These are phyloP conservation scores for Penicillium desertorum DNA, from an alignment of 495 filamentous ascomycete genomes.

Conservation along the genomic window DNA sequence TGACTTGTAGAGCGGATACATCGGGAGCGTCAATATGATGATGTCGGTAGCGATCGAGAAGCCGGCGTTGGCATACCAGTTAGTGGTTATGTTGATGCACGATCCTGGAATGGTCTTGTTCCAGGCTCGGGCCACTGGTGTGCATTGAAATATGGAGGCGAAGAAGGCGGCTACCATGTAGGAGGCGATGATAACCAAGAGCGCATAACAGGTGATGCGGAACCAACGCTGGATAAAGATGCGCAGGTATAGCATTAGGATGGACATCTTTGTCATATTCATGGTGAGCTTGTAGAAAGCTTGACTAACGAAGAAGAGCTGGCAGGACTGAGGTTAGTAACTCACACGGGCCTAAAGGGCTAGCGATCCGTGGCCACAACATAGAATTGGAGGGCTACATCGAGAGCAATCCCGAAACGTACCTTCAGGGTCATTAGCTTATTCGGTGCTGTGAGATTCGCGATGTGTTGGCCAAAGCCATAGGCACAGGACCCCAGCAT, in stretches of 20 bases:
- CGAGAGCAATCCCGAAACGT: too few species aligned
- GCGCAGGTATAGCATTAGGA: constrained; percentile 42
- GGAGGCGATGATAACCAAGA: constrained; percentile 23
- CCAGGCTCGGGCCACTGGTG: constrained; percentile 42
- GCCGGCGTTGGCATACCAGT: constrained; percentile 24
- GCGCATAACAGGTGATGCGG: constrained; percentile 15
- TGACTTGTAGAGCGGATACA: too few species aligned
- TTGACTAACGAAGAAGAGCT: constrained; percentile 30
- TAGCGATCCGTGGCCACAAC: too few species aligned
- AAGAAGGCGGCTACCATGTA: constrained; percentile 43
- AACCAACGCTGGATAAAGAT: constrained; percentile 32
- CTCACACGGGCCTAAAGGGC: too few species aligned
- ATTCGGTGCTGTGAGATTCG: constrained; percentile 12
- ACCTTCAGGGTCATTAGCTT: too few species aligned
- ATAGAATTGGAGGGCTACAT: too few species aligned
- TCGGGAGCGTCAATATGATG: too few species aligned
- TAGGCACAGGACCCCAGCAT: constrained; percentile 17
- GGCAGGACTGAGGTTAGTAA: neutral
- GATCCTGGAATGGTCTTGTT: constrained; percentile 28
- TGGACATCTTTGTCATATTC: constrained; percentile 38
- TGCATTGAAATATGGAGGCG: constrained; percentile 46
- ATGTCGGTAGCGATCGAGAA: too few species aligned
- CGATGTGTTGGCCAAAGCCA: constrained; percentile 18
- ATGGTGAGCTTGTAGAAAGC: constrained; percentile 41
- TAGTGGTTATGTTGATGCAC: constrained; percentile 41